A percentile compares a stretch with the other conserved stretches of the same genome.
Conservation (phyloP, 768 basidiomycete species). For the Podaxis mareebaensis region DNA sequence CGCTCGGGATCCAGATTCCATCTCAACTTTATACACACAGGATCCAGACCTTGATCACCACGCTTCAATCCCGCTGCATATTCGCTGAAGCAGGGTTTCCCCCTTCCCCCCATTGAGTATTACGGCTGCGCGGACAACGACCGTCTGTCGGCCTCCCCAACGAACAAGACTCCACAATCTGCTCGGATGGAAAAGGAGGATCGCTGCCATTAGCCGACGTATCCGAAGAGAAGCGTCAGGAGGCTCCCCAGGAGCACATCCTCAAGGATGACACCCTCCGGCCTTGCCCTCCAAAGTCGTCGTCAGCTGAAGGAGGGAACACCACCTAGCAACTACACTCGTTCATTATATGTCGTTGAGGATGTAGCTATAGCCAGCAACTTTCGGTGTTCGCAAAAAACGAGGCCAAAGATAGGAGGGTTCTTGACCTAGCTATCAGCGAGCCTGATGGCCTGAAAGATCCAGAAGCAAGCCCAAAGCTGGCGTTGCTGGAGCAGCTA, state of each 20-base stretch:
- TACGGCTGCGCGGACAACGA: background rate
- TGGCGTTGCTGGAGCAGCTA: conserved; percentile 22
- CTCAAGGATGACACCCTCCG: too few relatives aligned
- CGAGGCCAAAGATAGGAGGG: conserved; percentile 70
- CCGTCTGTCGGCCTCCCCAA: background rate
- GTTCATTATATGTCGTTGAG: conserved; percentile 24
- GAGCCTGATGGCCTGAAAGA: conserved; percentile 62
- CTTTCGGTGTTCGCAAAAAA: conserved; percentile 67
- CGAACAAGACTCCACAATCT: background rate
- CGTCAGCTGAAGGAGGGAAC: background rate
- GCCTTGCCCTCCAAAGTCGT: background rate
- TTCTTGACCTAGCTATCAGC: conserved; percentile 58
- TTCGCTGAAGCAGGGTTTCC: background rate
- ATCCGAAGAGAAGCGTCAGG: too few relatives aligned
- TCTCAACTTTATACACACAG: background rate
- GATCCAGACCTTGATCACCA: background rate
- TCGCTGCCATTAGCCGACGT: background rate
- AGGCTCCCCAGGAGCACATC: too few relatives aligned
- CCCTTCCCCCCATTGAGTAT: background rate
- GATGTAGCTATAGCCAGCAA: conserved; percentile 44
- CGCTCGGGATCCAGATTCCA: conserved; percentile 19
- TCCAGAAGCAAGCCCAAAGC: conserved; percentile 69
- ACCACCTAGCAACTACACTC: background rate
- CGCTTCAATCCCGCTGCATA: background rate
- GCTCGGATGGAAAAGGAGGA: background rate